Conservation (phyloP, 2,329 filamentous ascomycete genomes). For the Fusarium aywerte region DNA sequence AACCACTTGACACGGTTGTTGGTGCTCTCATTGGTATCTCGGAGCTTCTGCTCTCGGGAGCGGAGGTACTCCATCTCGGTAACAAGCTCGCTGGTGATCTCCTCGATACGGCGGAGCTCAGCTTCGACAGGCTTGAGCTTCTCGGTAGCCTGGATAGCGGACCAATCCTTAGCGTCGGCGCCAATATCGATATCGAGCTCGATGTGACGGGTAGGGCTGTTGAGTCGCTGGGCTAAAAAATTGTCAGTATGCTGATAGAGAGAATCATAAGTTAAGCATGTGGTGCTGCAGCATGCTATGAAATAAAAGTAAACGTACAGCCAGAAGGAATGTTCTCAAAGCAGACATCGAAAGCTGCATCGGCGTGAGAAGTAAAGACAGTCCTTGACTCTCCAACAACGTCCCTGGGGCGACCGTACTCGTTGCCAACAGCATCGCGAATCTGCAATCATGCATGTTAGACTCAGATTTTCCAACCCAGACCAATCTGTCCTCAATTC, state of each 20-base stretch:
- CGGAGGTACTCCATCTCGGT: constrained; percentile 97
- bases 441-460: constrained; percentile 68
- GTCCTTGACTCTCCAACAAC: constrained; percentile 91
- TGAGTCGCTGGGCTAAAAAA: constrained; percentile 41
- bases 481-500: constrained; percentile 1
- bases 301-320: constrained; percentile 63
- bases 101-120: constrained; percentile 91
- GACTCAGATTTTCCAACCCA: constrained; percentile 7
- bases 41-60: constrained; percentile 87
- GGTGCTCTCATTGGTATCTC: constrained; percentile 99
- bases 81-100: constrained; percentile 89
- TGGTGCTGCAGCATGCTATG: constrained; percentile 1
- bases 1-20: constrained; percentile 99
- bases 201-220: constrained; percentile 71
- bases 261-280: constrained; percentile 12
- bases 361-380: constrained; percentile 91
- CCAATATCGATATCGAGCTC: constrained; percentile 97
- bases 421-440: constrained; percentile 93
- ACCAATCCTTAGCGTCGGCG: constrained; percentile 98
- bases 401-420: constrained; percentile 92
- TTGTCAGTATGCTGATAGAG: constrained; percentile 22
- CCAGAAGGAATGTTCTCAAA: constrained; percentile 85
- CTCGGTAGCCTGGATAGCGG: constrained; percentile 92
- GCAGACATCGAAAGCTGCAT: constrained; percentile 95
- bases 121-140: constrained; percentile 98